Evolutionary conservation across 495 filamentous ascomycete species (phyloP), one percentile per base, ranked within the genome.

Genomic region (Schizothecium vesticola): DNA sequence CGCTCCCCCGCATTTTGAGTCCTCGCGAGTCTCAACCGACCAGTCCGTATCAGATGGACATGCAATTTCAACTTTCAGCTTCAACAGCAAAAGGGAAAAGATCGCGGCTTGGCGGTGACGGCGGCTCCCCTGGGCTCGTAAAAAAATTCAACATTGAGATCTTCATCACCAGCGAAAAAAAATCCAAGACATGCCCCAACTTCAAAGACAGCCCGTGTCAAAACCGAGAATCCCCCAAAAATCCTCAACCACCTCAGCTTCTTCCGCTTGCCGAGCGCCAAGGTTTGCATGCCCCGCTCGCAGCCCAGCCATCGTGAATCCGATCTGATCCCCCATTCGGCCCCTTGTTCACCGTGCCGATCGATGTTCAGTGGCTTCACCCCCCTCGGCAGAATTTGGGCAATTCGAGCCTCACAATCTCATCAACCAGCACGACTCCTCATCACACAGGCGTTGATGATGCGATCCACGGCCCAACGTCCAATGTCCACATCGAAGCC

Each of bases 391-490:
- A 16, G 51, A 10, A 10, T 25, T 28, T n/a, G 16, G 25, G 31
- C 16, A 25, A 58, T 57, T 36, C 63, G 24, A 22, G 31, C 26
- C 56, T 65, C 24, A 55, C 51, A 65, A 65, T 65, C 63, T 65
- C 55, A 55, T 64, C 63, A 57, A 19, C 63, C 24, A 64, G 63
- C 63, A 0, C 33, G 16, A 61, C 59, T 61, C 25, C 12, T 33
- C 63, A 51, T 43, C 63, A 26, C 63, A 57, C 63, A 26, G 63
- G 24, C 63, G 16, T 31, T 9, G 24, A 16, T 56, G 63, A 64
- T 28, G 36, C 22, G 33, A 36, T 36, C 28, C 12, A 36, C 61
- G 36, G 43, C 28, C 29, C 31, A 64, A 8, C 16, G 22, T 36
- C 21, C 9, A 29, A 64, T 43, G 33, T 64, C 61, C 29, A 26